A percentile compares a stretch with the other conserved stretches of the same genome.
phyloP scores from a whole-genome alignment of 805 yeast species.

The Ogataea polymorpha region DNA sequence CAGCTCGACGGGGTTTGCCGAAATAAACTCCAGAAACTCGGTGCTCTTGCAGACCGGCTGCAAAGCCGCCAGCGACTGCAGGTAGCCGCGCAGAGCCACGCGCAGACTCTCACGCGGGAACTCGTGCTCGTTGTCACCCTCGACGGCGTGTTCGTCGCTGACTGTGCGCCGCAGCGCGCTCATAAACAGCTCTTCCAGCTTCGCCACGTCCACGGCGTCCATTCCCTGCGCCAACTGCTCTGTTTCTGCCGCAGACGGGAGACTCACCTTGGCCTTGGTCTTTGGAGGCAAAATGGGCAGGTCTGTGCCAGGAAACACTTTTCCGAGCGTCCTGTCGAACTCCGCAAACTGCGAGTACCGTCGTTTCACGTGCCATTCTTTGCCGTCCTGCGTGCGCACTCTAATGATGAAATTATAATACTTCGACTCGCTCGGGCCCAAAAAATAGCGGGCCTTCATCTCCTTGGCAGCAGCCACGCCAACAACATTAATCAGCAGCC shows the following conservation, averaged over 20 bases:
- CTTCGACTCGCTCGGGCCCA: constrained; percentile 24
- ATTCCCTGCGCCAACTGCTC: constrained; percentile 6
- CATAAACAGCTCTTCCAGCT: constrained; percentile 22
- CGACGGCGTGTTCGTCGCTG: constrained; percentile 7
- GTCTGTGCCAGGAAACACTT: constrained; percentile 65
- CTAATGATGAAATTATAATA: constrained; percentile 48
- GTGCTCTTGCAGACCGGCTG: constrained; percentile 54
- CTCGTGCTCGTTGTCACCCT: constrained; percentile 13
- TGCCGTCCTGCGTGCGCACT: constrained; percentile 35
- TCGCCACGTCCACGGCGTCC: constrained; percentile 14
- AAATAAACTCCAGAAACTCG: constrained; percentile 52
- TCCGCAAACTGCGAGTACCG: constrained; percentile 66
- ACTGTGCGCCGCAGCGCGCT: constrained; percentile 14
- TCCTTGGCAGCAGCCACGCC: constrained; percentile 51
- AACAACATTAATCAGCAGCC: constrained; percentile 60
- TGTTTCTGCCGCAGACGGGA: constrained; percentile 17
- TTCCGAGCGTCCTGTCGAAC: constrained; percentile 50
- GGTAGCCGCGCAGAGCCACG: constrained; percentile 71
- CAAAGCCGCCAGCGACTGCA: constrained; percentile 50
- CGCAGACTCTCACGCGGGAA: constrained; percentile 75
- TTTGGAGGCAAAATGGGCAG: constrained; percentile 38
- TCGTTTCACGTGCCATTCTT: constrained; percentile 50
- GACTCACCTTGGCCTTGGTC: constrained; percentile 22
- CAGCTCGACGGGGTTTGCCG: constrained; percentile 38
- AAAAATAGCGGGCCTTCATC: constrained; percentile 18